These are phyloP conservation scores for Hansenula anomala DNA, from an alignment of 1,139 yeast genomes.

Conservation along the genomic window DNA sequence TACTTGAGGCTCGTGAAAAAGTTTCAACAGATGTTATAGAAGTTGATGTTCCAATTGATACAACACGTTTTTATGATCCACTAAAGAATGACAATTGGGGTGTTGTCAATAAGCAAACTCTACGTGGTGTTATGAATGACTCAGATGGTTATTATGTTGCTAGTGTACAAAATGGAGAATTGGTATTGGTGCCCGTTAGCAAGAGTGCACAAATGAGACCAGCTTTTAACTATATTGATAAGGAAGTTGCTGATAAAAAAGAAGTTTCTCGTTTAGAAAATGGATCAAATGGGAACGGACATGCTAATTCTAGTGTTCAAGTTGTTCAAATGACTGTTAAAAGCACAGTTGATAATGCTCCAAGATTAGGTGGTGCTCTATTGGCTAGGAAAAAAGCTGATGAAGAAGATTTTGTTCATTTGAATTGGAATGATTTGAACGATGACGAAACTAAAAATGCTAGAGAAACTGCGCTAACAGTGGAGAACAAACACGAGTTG, in stretches of 20 bases:
- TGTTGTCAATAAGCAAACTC: conserved; percentile 50
- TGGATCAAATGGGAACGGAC: conserved; percentile 41
- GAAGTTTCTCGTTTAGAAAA: conserved; percentile 32
- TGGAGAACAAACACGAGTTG: conserved; percentile 21
- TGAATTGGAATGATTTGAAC: conserved; percentile 44
- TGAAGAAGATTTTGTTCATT: conserved; percentile 56
- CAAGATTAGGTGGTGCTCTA: conserved; percentile 75
- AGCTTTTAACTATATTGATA: conserved; percentile 71
- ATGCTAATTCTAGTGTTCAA: conserved; percentile 44
- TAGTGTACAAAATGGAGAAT: conserved; percentile 39
- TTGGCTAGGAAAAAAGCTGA: conserved; percentile 68
- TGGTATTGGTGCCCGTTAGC: conserved; percentile 64
- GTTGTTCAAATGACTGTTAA: conserved; percentile 77
- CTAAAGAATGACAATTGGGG: conserved; percentile 62
- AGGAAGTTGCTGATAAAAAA: conserved; percentile 27
- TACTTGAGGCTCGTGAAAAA: conserved; percentile 45
- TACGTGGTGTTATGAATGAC: conserved; percentile 62
- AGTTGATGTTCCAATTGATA: conserved; percentile 63
- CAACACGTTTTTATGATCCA: conserved; percentile 58
- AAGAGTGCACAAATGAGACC: conserved; percentile 79
- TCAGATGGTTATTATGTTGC: conserved; percentile 60
- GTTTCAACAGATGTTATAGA: conserved; percentile 62
- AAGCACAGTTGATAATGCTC: conserved; percentile 52
- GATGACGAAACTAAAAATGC: conserved; percentile 31
- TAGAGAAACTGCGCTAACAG: conserved; percentile 26